Evolutionary conservation across 2,329 filamentous ascomycete species (phyloP).

Genomic region (Didymella pomorum): DNA sequence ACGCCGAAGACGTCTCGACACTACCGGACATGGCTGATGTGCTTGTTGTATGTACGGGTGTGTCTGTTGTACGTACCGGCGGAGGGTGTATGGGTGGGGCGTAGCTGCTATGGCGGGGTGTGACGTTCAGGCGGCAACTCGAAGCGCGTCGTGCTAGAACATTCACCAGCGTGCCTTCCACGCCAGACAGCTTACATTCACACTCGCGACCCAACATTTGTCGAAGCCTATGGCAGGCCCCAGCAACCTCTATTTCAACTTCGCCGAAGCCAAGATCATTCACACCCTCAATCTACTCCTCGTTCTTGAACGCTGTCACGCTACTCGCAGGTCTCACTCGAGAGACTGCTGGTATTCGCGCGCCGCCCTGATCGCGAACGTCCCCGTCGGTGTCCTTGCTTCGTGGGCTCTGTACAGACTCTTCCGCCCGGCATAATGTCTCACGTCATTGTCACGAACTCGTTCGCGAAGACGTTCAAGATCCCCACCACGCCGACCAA

Average conservation of each 20-base stretch:
- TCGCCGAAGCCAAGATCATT: slow-evolving; percentile 45
- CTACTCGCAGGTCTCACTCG: slow-evolving; percentile 34
- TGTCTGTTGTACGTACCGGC: slow-evolving; percentile 1
- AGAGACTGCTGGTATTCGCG: slow-evolving; percentile 41
- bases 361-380: slow-evolving; percentile 36
- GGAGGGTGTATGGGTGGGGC: slow-evolving; percentile 26
- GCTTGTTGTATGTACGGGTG: not conserved
- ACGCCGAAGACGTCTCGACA: slow-evolving; percentile 54
- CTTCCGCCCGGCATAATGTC: slow-evolving; percentile 71
- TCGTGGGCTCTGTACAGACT: slow-evolving; percentile 39
- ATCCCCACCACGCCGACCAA: slow-evolving; percentile 85
- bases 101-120: not conserved
- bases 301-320: slow-evolving; percentile 40
- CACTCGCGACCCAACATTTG: not conserved
- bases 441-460: slow-evolving; percentile 86
- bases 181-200: too few relatives aligned
- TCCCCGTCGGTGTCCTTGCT: slow-evolving; percentile 35
- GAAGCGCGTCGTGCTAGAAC: slow-evolving; percentile 15
- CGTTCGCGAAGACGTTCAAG: slow-evolving; percentile 76
- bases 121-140: slow-evolving; percentile 12
- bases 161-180: slow-evolving; percentile 19
- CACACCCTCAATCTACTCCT: slow-evolving; percentile 43
- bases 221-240: slow-evolving; percentile 41
- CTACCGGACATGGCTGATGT: slow-evolving; percentile 54
- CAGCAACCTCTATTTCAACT: slow-evolving; percentile 42